Conservation (phyloP, 2,329 filamentous ascomycete genomes). For the Atkinsonella texensis region DNA sequence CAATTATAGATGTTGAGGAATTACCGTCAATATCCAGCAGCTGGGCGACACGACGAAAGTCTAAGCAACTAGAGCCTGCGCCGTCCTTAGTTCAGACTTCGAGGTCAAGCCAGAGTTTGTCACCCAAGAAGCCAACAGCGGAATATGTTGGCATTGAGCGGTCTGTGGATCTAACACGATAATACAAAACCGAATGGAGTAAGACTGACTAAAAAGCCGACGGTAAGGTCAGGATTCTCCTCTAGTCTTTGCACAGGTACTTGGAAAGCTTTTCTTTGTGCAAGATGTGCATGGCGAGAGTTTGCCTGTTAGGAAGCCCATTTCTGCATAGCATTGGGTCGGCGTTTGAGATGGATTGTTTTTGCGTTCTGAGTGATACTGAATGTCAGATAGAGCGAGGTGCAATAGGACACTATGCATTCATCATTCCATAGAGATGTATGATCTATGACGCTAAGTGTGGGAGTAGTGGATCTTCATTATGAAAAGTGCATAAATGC, state of each 20-base stretch:
- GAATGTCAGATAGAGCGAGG: neutral
- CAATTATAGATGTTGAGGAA: slow-evolving; percentile 3
- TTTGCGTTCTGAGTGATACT: neutral
- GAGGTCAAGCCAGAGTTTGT: slow-evolving; percentile 3
- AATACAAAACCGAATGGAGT: neutral
- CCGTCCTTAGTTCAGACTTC: slow-evolving; percentile 5
- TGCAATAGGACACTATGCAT: neutral
- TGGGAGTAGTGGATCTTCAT: neutral
- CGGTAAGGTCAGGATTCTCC: neutral
- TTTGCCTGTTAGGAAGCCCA: neutral
- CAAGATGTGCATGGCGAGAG: neutral
- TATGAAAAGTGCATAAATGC: too few species aligned
- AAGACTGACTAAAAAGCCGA: neutral
- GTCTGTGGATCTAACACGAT: slow-evolving; percentile 10
- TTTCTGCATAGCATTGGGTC: slow-evolving; percentile 9
- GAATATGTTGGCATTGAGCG: slow-evolving; percentile 22
- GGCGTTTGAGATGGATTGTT: neutral
- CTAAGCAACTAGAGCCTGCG: neutral
- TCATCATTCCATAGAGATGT: neutral
- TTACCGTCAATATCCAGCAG: neutral
- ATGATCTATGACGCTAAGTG: neutral
- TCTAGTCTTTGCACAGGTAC: neutral
- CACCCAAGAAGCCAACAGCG: neutral
- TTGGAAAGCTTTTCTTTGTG: neutral
- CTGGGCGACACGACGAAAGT: neutral